phyloP scores from a whole-genome alignment of 2,329 filamentous ascomycete genomes.

The Phialophora expanda region DNA sequence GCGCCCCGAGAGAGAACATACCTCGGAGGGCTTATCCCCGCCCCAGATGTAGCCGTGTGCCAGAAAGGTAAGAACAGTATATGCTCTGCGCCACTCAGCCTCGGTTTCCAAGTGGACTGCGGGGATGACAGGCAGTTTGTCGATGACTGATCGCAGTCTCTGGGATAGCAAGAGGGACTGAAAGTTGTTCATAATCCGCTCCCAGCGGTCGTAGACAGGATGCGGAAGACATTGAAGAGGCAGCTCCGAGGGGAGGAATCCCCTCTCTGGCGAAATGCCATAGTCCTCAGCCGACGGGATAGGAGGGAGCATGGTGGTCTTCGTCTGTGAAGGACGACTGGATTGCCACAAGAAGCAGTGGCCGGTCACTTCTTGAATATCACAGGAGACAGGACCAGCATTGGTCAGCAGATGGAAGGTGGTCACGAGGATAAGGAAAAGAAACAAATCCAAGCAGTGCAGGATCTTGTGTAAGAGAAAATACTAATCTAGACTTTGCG shows the following conservation, averaged over 20 bases:
- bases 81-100: conserved; percentile 89
- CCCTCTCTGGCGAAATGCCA: conserved; percentile 67
- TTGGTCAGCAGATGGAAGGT: conserved; percentile 24
- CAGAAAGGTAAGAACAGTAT: conserved; percentile 77
- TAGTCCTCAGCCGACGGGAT: conserved; percentile 70
- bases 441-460: conserved; percentile 2
- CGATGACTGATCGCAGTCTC: conserved; percentile 77
- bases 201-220: conserved; percentile 94
- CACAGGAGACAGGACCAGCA: conserved; percentile 2
- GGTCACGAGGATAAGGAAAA: conserved; percentile 22
- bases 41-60: conserved; percentile 91
- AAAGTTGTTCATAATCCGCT: conserved; percentile 81
- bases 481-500: conserved; percentile 23
- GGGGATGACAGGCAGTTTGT: conserved; percentile 80
- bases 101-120: conserved; percentile 81
- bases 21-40: conserved; percentile 73
- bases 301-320: conserved; percentile 53
- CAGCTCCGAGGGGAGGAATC: conserved; percentile 82
- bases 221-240: conserved; percentile 83
- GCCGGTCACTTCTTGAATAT: conserved; percentile 14
- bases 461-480: conserved; percentile 22
- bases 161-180: conserved; percentile 86
- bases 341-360: conserved; percentile 12
- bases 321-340: neutral
- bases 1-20: conserved; percentile 44